phyloP scores from a whole-genome alignment of 2,329 filamentous ascomycete genomes.

The Nemania bipapillata region DNA sequence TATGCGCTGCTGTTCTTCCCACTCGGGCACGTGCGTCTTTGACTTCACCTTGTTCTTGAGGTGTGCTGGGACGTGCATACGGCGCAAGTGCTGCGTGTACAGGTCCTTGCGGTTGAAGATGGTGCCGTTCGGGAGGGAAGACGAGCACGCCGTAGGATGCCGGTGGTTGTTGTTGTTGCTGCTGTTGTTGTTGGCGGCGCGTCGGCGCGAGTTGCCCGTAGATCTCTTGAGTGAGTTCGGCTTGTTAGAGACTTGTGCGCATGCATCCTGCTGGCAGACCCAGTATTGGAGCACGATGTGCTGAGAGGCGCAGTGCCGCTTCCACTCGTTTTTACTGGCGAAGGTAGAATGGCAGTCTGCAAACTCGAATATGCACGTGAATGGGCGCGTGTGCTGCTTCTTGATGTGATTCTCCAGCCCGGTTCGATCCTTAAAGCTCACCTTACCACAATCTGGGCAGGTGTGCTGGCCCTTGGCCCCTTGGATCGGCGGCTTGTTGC shows the following conservation, averaged over 20 bases:
- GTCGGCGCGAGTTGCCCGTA: slow-evolving; percentile 40
- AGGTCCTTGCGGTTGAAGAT: slow-evolving; percentile 92
- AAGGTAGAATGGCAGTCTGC: slow-evolving; percentile 81
- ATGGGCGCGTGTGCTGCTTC: slow-evolving; percentile 68
- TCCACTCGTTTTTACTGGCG: slow-evolving; percentile 92
- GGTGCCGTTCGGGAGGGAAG: slow-evolving; percentile 63
- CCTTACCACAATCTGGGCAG: slow-evolving; percentile 54
- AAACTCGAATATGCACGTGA: slow-evolving; percentile 79
- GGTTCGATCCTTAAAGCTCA: slow-evolving; percentile 59
- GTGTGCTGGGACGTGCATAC: slow-evolving; percentile 76
- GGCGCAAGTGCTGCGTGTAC: slow-evolving; percentile 85
- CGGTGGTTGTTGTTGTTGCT: slow-evolving; percentile 33
- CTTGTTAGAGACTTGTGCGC: slow-evolving; percentile 54
- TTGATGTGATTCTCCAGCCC: slow-evolving; percentile 63
- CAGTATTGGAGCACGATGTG: slow-evolving; percentile 81
- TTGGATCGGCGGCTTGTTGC: slow-evolving; percentile 42
- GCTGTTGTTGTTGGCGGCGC: slow-evolving; percentile 37
- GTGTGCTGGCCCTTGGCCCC: slow-evolving; percentile 44
- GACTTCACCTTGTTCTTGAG: slow-evolving; percentile 55
- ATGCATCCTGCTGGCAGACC: slow-evolving; percentile 75
- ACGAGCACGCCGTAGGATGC: slow-evolving; percentile 28
- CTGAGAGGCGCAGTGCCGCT: slow-evolving; percentile 83
- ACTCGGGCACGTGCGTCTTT: slow-evolving; percentile 53
- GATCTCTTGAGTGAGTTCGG: slow-evolving; percentile 40
- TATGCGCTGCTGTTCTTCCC: slow-evolving; percentile 65